Evolutionary conservation across 2,329 filamentous ascomycete genomes (phyloP), one percentile per base, ranked within the genome.

Genomic region (Amauroascus niger): DNA sequence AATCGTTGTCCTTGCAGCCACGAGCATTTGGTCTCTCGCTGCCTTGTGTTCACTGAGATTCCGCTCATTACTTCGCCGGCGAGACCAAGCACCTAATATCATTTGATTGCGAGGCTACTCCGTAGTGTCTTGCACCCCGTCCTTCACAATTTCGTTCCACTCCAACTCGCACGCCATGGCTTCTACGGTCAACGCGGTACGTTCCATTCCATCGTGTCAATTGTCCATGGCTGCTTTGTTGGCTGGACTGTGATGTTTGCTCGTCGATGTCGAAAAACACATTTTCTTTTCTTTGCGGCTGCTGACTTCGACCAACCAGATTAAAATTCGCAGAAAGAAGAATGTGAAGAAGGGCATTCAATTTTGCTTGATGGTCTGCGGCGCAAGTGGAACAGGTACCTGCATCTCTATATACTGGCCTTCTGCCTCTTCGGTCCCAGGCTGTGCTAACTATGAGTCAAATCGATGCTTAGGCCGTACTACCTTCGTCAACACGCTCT

Each of bases 301-400:
- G n/a, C 49, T 53, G 24, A 56, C 39, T 18, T 28, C 13, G 45
- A 24, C 22, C 32, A 55, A 40, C 45, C 57, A 88, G 83, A 88
- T 94, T 75, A 93, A 95, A 87, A 90, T 96, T 72, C 90, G 93
- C 77, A 86, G 88, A 76, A 98, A 98, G 91, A 98, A 98, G 87
- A 97, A 98, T 82, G 91, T 98, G 78, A 96, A 96, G 87, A 96
- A 96, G 83, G 93, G 93, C 71, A 97, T 98, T 70, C 93, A 98
- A 80, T 98, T 98, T 79, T 97, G 90, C 75, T 76, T 98, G 82
- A 98, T 98, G 93, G 93, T 98, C 68, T 97, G 93, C 72, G 93
- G 93, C 78, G 93, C 93, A 71, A 97, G 91, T 65, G 93, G 93
- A 74, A 97, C 93, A 75, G 93, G 89, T 95, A 83, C 47, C 30